Evolutionary conservation across 768 basidiomycete genomes (phyloP), one percentile per base, ranked within the genome.

Genomic region (Lactarius deliciosus): DNA sequence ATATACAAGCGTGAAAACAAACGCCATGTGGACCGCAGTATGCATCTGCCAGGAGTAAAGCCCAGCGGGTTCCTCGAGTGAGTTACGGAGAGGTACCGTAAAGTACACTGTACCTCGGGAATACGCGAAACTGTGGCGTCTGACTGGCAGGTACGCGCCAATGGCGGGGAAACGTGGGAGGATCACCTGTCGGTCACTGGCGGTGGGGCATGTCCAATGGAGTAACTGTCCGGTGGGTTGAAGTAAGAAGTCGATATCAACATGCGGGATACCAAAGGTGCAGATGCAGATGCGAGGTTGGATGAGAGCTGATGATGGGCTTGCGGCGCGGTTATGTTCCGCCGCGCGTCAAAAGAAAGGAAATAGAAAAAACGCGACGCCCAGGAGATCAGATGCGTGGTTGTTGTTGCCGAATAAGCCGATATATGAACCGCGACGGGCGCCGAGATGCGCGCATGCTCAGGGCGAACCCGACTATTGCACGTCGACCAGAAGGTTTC

Each of bases 401-500:
- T 65, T 64, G 56, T 65, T 64, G 56, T 65, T 64, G 56, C 61
- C 59, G 56, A 63, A 61, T 60, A 61, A n/a, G 69, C 66, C 41
- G 69, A 62, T 36, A 54, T 64, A 63, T 34, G 54, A 57, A 56
- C 57, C 57, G 70, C 54, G 60, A 70, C 60, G 57, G 41, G 65
- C 43, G 69, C 61, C 63, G 56, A 65, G 25, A 32, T 22, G 30
- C 60, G 53, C 38, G 34, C 54, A 45, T 41, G 43, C 41, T 30
- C 30, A 62, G 63, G 65, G 63, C n/a, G 11, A 38, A 38, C 36
- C 63, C 40, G 57, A 60, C 77, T 81, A 94, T 80, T 94, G 90
- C 63, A 94, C 92, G 73, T 94, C 92, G 72, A 88, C 83, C 73
- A 94, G 89, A 73, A 94, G 83, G 75, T 91, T 92, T 73, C 93